A percentile compares a stretch with the other conserved stretches of the same genome.
phyloP scores from a whole-genome alignment of 257 asterid genomes.

The Solanum etuberosum region DNA sequence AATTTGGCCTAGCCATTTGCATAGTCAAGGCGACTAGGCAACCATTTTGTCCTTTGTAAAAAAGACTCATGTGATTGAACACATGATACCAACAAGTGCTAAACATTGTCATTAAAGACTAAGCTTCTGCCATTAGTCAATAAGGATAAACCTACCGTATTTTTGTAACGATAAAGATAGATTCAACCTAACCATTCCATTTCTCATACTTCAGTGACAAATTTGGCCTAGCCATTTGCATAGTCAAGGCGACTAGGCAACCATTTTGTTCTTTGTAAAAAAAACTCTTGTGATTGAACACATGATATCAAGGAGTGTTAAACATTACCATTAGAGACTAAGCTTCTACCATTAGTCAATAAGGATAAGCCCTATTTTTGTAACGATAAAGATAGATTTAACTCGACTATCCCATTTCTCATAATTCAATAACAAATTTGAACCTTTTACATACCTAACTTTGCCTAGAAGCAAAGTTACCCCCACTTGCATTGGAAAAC shows the following conservation, averaged over 20 bases:
- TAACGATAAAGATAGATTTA: neutral
- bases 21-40: accelerated
- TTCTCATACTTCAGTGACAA: neutral
- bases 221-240: neutral
- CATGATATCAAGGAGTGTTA: neutral
- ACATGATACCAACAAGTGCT: too few species aligned
- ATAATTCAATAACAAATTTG: neutral
- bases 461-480: neutral
- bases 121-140: neutral
- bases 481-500: neutral
- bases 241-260: accelerated
- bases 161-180: neutral
- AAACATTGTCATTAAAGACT: neutral
- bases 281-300: neutral
- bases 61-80: too few species aligned
- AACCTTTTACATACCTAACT: neutral
- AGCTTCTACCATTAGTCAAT: neutral
- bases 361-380: neutral
- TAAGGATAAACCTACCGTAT: neutral
- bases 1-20: neutral
- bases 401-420: neutral
- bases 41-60: too few species aligned
- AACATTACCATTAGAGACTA: neutral
- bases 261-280: too few species aligned
- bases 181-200: neutral